Base-by-base conservation (phyloP, 2,329 filamentous ascomycete genomes). In the Paraphaeosphaeria sporulosa region DNA sequence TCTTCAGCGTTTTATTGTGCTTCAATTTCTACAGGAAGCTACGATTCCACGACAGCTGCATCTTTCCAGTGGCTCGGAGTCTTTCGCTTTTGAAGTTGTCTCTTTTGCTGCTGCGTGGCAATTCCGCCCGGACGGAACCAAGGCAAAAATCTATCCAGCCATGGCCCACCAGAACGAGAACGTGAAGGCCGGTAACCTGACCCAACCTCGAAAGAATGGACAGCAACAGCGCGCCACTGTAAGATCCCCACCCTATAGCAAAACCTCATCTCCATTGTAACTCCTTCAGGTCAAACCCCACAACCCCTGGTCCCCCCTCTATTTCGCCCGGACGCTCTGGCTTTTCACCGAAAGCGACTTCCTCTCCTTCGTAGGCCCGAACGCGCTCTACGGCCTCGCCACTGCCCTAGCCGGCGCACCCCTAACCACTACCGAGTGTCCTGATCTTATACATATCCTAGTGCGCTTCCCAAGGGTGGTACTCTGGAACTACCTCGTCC, bases 401-500 rank as follows among this genome's bases (percentile, higher is more conserved):
- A 49, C 30, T n/a, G 49, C 66, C 2, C 62, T 70, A 7, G 64
- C 62, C 9, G 68, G 65, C 2, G 46, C 60, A 1, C 13, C 52
- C 34, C 27, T 64, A 9, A 60, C 58, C 40, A 59, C 52, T 5
- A 55, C 58, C 25, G 30, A 50, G 9, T 19, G 34, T 10, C 52
- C 57, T 8, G 49, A 43, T 12, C 10, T 62, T 3, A 1, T 54
- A 5, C 23, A 51, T 5, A 58, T 46, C 10, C 30, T 69, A 4
- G 13, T 19, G 1, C 61, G 59, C 38, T 51, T 57, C 2, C 64
- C 65, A 1, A 13, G 15, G 0, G 58, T 54, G 1, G 8, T 67
- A 13, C 54, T 68, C 1, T 53, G 64, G 19, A 62, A 61, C n/a
- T 53, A 79, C 34, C 77, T 78, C 2, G 83, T 74, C 0, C 81